phyloP scores from a whole-genome alignment of 2,329 filamentous ascomycete species.

The Exophiala xenobiotica region DNA sequence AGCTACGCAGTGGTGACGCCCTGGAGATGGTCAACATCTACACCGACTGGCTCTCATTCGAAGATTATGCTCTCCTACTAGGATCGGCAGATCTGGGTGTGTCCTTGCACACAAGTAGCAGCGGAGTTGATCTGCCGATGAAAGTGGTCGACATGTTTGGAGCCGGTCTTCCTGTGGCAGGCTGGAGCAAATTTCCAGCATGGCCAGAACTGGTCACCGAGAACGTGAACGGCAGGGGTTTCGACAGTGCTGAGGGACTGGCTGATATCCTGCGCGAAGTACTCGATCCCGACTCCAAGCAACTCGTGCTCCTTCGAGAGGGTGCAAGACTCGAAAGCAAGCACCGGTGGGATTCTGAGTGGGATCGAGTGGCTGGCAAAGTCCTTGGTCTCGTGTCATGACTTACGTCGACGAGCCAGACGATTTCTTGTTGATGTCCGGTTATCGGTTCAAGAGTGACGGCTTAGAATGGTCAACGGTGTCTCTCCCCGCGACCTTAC shows the following conservation, averaged over 20 bases:
- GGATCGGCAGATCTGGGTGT: constrained; percentile 85
- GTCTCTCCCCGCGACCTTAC: too few species aligned
- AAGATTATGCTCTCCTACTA: constrained; percentile 81
- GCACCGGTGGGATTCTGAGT: constrained; percentile 86
- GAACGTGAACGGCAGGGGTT: constrained; percentile 81
- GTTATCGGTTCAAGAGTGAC: too few species aligned
- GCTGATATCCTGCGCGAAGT: constrained; percentile 62
- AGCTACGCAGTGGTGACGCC: constrained; percentile 60
- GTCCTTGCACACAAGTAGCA: constrained; percentile 88
- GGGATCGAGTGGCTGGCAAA: constrained; percentile 77
- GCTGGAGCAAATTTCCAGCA: constrained; percentile 81
- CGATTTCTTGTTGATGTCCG: background rate
- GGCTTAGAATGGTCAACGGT: too few species aligned
- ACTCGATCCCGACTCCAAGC: constrained; percentile 54
- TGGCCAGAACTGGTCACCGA: constrained; percentile 90
- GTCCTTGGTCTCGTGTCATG: constrained; percentile 57
- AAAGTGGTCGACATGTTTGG: constrained; percentile 99
- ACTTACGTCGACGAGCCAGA: background rate
- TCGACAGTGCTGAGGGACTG: constrained; percentile 69
- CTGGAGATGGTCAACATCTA: constrained; percentile 69
- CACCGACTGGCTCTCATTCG: constrained; percentile 81
- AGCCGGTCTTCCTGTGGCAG: constrained; percentile 83
- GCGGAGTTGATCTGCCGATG: constrained; percentile 95
- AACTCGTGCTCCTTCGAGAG: constrained; percentile 61
- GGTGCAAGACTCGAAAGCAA: constrained; percentile 74